A percentile compares a stretch with the other conserved stretches of the same genome.
phyloP scores from a whole-genome alignment of 208 protist species.

The Leishmania turanica region DNA sequence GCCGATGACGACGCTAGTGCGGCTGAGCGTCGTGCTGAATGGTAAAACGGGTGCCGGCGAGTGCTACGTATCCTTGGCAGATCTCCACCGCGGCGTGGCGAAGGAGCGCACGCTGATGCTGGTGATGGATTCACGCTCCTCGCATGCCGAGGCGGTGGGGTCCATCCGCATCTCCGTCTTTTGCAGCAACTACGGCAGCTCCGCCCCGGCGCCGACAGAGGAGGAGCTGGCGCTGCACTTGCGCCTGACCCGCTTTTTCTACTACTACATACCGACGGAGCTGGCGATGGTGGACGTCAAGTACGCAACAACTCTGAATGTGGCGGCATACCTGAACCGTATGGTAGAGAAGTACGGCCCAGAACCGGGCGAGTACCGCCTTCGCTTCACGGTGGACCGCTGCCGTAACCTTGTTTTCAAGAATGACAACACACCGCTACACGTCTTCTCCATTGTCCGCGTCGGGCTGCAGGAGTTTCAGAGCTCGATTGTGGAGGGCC shows the following conservation, averaged over 20 bases:
- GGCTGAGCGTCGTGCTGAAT: constrained; percentile 54
- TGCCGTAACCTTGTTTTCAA: constrained; percentile 35
- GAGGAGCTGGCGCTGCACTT: constrained; percentile 47
- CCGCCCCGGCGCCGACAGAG: constrained; percentile 35
- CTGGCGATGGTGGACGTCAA: constrained; percentile 63
- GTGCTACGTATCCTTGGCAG: constrained; percentile 62
- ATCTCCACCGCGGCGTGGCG: constrained; percentile 50
- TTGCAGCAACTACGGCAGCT: constrained; percentile 53
- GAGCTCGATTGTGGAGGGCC: constrained; percentile 49
- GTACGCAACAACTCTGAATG: constrained; percentile 66
- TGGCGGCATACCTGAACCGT: constrained; percentile 60
- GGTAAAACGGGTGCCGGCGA: constrained; percentile 47
- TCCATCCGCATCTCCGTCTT: constrained; percentile 66
- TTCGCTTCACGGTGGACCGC: constrained; percentile 54
- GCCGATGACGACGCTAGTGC: constrained; percentile 44
- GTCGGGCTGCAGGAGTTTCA: constrained; percentile 60
- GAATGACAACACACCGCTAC: constrained; percentile 8
- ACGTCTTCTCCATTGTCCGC: constrained; percentile 50
- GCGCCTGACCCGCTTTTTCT: constrained; percentile 67
- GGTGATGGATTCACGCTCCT: constrained; percentile 43
- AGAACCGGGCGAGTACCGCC: constrained; percentile 61
- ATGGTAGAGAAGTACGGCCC: constrained; percentile 74
- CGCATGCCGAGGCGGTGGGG: constrained; percentile 49
- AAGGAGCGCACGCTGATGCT: constrained; percentile 72
- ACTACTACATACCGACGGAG: constrained; percentile 68